A percentile compares a stretch with the other conserved stretches of the same genome.
phyloP scores from a whole-genome alignment of 192 early-diverging fungal genomes.

The Linnemannia elongata region DNA sequence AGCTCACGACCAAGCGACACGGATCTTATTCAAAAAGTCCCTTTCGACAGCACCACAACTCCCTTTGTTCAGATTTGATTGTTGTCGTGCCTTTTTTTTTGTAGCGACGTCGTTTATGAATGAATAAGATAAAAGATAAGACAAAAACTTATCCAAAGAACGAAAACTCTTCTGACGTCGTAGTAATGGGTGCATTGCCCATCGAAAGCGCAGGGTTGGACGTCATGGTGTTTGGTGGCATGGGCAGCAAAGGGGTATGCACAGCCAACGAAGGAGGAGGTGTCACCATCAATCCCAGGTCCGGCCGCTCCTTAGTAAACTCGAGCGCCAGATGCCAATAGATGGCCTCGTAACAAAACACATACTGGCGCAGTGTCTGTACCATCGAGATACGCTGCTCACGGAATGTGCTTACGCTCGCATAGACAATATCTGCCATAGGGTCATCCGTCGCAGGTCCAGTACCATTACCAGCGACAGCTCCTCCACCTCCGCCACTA shows the following conservation, averaged over 20 bases:
- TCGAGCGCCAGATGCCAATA: conserved; percentile 61
- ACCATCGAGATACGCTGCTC: conserved; percentile 87
- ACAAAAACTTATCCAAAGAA: conserved; percentile 41
- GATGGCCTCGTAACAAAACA: conserved; percentile 87
- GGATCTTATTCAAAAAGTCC: too few species aligned
- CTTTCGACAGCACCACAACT: too few species aligned
- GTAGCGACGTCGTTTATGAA: neutral
- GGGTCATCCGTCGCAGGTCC: conserved; percentile 12
- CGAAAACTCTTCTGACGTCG: conserved; percentile 37
- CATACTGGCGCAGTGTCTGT: conserved; percentile 86
- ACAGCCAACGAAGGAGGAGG: conserved; percentile 36
- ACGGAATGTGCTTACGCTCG: conserved; percentile 74
- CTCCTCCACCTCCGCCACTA: neutral
- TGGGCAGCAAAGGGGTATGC: conserved; percentile 40
- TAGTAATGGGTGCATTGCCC: conserved; percentile 29
- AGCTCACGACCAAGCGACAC: too few species aligned
- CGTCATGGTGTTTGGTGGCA: conserved; percentile 25
- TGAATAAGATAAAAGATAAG: neutral
- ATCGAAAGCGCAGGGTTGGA: conserved; percentile 32
- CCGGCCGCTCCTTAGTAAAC: conserved; percentile 37
- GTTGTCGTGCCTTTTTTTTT: neutral
- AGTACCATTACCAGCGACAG: neutral
- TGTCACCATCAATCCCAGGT: conserved; percentile 24
- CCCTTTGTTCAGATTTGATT: neutral
- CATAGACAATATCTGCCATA: conserved; percentile 70